Evolutionary conservation across 2,329 filamentous ascomycete species (phyloP), one percentile per base, ranked within the genome.

Genomic region (Acephala macrosclerotiorum): DNA sequence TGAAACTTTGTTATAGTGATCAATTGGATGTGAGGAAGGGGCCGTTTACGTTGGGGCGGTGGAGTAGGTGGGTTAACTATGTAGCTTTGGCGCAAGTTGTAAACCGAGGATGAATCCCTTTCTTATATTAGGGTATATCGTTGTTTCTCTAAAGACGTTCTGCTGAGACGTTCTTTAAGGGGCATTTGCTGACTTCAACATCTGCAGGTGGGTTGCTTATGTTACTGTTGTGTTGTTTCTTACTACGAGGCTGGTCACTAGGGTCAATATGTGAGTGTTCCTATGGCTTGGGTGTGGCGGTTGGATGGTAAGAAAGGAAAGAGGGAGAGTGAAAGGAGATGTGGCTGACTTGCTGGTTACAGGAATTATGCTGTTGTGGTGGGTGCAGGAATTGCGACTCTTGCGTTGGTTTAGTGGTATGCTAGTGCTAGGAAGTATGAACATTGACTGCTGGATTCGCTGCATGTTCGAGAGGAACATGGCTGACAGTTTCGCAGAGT

Each of bases 331-430:
- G 36, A 18, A n/a, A 18, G 14, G 40, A n/a, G n/a, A 42, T 18
- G 11, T 11, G n/a, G 45, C 45, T 49, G n/a, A 49, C 29, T 49
- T 18, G 40, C 7, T 42, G 14, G 18, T 2, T 22, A 45, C 25
- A 49, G 45, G 45, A 49, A 49, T 22, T 49, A 49, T 25, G 45
- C 45, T 22, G 45, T 49, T 22, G 45, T 49, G 1, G 45, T 49
- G 45, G 45, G 45, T 49, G 45, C 45, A 5, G 45, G 18, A n/a
- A 49, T 22, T 49, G 45, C 45, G 6, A 25, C 20, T 49, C 25
- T 49, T 49, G 45, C 45, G n/a, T 22, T 49, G 45, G 45, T 49
- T 20, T 49, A n/a, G 45, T 49, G 45, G 45, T 49, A 49, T 49
- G 45, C 45, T 49, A n/a, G 45, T 22, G 45, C n/a, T 8, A 49